Percentiles rank a stretch among this genome's conserved stretches.
Evolutionary conservation across 148 eudicot genomes (phyloP).

Genomic region (Rhododendron williamsianum): DNA sequence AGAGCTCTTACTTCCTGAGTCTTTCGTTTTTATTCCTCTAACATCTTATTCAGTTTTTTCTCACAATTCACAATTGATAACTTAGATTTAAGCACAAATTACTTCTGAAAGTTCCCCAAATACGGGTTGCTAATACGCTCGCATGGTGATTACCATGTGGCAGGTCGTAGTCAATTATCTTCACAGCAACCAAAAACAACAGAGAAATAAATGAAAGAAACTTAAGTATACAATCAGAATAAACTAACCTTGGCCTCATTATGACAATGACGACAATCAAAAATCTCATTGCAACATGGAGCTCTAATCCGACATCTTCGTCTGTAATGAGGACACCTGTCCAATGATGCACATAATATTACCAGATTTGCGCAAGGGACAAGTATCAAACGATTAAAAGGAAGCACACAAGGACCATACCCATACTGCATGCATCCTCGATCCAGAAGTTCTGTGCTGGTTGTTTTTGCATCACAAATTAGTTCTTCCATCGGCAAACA

Average conservation of each 20-base stretch:
- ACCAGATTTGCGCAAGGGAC: neutral
- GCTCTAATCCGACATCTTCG: conserved; percentile 77
- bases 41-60: neutral
- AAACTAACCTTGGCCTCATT: conserved; percentile 73
- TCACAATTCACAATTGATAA: neutral
- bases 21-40: no score
- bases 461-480: conserved; percentile 2
- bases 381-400: neutral
- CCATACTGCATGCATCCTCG: conserved; percentile 65
- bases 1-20: no score
- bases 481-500: conserved; percentile 15
- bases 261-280: conserved; percentile 93
- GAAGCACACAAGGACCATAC: conserved; percentile 32
- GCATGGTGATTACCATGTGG: neutral
- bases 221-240: neutral
- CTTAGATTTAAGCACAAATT: neutral
- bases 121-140: neutral
- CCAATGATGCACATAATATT: conserved; percentile 13
- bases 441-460: conserved; percentile 29
- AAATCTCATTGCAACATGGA: conserved; percentile 84
- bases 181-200: neutral
- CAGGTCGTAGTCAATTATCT: neutral
- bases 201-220: neutral
- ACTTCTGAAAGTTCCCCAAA: neutral
- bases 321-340: conserved; percentile 73